Evolutionary conservation across 1,284 basidiomycete genomes (phyloP).

Genomic region (Omphalotus olearius): DNA sequence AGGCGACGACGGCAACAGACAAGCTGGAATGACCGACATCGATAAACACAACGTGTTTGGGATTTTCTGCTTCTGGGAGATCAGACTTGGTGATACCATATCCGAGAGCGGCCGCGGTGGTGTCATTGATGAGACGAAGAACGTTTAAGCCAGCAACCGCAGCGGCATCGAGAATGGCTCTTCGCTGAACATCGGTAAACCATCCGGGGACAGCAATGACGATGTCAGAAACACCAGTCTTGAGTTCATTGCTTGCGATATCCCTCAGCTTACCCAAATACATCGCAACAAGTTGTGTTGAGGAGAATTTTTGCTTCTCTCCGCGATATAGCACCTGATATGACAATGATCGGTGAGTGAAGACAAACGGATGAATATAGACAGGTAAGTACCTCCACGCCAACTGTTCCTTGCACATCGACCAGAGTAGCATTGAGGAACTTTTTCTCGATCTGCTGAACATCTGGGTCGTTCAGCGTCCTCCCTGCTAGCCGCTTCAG

Average conservation of each 20-base stretch:
- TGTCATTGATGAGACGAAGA: constrained; percentile 92
- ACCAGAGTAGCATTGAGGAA: constrained; percentile 83
- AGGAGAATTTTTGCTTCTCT: constrained; percentile 73
- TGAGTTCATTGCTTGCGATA: constrained; percentile 80
- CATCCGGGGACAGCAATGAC: constrained; percentile 93
- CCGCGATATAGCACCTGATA: constrained; percentile 82
- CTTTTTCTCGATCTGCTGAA: constrained; percentile 81
- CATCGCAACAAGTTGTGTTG: constrained; percentile 83
- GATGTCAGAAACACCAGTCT: constrained; percentile 80
- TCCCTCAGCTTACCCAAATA: constrained; percentile 88
- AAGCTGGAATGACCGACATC: constrained; percentile 91
- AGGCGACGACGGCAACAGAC: constrained; percentile 82
- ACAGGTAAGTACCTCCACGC: constrained; percentile 61
- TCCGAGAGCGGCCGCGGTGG: constrained; percentile 88
- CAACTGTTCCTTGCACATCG: constrained; percentile 79
- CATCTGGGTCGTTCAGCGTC: constrained; percentile 71
- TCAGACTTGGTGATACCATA: constrained; percentile 97
- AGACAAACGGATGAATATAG: constrained; percentile 12
- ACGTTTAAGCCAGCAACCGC: constrained; percentile 83
- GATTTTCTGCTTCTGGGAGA: constrained; percentile 77
- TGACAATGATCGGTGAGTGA: constrained; percentile 6
- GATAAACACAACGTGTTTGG: constrained; percentile 85
- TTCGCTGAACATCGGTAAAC: constrained; percentile 90
- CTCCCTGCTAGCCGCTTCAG: constrained; percentile 88
- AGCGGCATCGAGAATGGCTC: constrained; percentile 85